These are phyloP conservation scores for Dicorynia guianensis DNA, from an alignment of 306 rosid genomes.

Conservation along the genomic window DNA sequence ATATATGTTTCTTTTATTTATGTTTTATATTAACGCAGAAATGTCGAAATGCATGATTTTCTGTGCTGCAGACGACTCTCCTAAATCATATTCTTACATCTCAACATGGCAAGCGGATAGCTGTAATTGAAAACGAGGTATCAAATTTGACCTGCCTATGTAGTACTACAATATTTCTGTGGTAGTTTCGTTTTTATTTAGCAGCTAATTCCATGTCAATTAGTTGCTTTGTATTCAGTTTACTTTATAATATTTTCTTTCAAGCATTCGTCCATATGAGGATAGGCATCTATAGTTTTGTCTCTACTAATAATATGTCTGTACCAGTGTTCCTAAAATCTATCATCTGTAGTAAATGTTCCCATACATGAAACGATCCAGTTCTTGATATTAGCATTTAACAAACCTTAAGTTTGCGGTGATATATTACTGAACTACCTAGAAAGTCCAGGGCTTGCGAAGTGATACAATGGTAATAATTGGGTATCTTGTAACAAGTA, in stretches of 20 bases:
- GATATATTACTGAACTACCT: no score
- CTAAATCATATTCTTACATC: constrained; percentile 85
- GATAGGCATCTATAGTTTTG: no score
- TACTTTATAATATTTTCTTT: constrained; percentile 9
- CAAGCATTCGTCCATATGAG: neutral
- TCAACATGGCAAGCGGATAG: constrained; percentile 91
- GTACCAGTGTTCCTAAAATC: no score
- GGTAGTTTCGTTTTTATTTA: neutral
- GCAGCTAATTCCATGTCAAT: constrained; percentile 7
- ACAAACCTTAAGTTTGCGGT: no score
- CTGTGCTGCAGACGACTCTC: constrained; percentile 74
- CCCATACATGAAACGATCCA: no score
- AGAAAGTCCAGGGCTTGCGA: no score
- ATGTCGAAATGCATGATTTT: neutral
- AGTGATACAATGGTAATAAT: no score
- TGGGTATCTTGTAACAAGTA: no score
- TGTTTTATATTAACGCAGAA: neutral
- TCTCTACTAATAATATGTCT: no score
- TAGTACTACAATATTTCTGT: neutral
- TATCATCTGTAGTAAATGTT: no score
- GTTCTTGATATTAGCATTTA: no score
- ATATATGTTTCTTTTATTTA: neutral
- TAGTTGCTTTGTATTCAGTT: constrained; percentile 21
- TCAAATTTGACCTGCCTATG: neutral
- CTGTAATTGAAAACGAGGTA: constrained; percentile 96